Percentiles rank a stretch among this genome's conserved stretches.
These are phyloP conservation scores for Tricholoma hemisulphureum DNA, from an alignment of 768 basidiomycete species.

Conservation along the genomic window DNA sequence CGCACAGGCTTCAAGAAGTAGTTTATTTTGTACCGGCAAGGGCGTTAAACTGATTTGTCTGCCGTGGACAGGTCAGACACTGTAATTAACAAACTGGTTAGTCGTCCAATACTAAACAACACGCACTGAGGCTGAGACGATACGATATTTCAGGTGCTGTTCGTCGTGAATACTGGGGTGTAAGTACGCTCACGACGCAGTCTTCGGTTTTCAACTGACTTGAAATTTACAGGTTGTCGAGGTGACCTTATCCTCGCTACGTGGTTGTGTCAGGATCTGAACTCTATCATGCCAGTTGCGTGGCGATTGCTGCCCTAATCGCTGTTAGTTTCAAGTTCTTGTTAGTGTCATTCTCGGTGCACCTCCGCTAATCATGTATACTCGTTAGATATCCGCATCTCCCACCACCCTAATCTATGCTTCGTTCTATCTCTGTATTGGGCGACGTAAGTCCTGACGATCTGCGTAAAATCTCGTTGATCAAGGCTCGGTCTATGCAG, in stretches of 20 bases:
- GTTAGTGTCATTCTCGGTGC: background rate
- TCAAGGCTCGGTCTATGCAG: slow-evolving; percentile 7
- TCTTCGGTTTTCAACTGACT: background rate
- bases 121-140: background rate
- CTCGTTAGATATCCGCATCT: slow-evolving; percentile 23
- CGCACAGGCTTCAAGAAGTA: slow-evolving; percentile 53
- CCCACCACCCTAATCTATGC: slow-evolving; percentile 31
- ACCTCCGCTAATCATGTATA: background rate
- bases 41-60: background rate
- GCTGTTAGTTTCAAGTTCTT: slow-evolving; percentile 6
- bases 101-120: no score
- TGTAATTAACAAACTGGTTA: slow-evolving; percentile 15
- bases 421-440: slow-evolving; percentile 33
- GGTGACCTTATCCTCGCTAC: background rate
- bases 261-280: background rate
- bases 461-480: background rate
- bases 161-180: slow-evolving; percentile 21
- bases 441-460: slow-evolving; percentile 23
- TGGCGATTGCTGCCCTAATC: slow-evolving; percentile 9
- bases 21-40: background rate
- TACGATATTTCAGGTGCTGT: slow-evolving; percentile 12
- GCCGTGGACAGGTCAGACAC: slow-evolving; percentile 18
- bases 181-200: background rate
- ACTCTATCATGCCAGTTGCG: background rate
- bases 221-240: slow-evolving; percentile 3